Percentiles rank a stretch among this genome's conserved stretches.
These are phyloP conservation scores for Capronia americana DNA, from an alignment of 2,329 filamentous ascomycete genomes.

Conservation along the genomic window DNA sequence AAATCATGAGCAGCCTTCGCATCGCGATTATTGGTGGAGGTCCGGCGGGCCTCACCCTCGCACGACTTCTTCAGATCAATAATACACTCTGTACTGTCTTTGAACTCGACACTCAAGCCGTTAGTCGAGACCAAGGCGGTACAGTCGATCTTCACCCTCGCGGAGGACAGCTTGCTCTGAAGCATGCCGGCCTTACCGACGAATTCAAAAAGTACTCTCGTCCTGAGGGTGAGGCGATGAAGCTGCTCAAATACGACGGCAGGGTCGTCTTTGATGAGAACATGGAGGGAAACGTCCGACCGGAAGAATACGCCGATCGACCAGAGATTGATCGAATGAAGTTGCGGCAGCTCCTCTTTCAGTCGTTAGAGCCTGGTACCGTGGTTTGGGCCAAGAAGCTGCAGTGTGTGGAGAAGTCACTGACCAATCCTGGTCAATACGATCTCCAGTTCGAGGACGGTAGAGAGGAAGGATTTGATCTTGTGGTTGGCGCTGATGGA, in stretches of 20 bases:
- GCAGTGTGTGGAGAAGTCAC: constrained; percentile 43
- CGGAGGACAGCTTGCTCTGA: constrained; percentile 60
- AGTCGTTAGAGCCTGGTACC: constrained; percentile 54
- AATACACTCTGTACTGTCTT: constrained; percentile 58
- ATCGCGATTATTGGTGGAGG: constrained; percentile 60
- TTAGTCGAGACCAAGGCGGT: constrained; percentile 58
- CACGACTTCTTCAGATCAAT: constrained; percentile 58
- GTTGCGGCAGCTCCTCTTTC: constrained; percentile 54
- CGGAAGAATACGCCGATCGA: constrained; percentile 43
- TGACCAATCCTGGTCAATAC: constrained; percentile 12
- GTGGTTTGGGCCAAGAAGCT: constrained; percentile 58
- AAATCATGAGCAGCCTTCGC: constrained; percentile 33
- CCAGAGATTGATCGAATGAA: constrained; percentile 62
- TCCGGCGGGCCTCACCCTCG: constrained; percentile 59
- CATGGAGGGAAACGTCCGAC: constrained; percentile 25
- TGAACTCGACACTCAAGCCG: constrained; percentile 51
- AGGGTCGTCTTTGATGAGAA: constrained; percentile 44
- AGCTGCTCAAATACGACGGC: constrained; percentile 54
- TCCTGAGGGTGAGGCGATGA: constrained; percentile 59
- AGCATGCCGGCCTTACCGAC: constrained; percentile 58
- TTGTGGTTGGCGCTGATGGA: constrained; percentile 55
- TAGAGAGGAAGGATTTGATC: constrained; percentile 38
- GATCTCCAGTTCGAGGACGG: constrained; percentile 28
- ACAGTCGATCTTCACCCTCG: constrained; percentile 61
- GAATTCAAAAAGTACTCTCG: constrained; percentile 59